Base-by-base conservation (phyloP, 2,329 filamentous ascomycete species). In the Metarhizium anisopliae region DNA sequence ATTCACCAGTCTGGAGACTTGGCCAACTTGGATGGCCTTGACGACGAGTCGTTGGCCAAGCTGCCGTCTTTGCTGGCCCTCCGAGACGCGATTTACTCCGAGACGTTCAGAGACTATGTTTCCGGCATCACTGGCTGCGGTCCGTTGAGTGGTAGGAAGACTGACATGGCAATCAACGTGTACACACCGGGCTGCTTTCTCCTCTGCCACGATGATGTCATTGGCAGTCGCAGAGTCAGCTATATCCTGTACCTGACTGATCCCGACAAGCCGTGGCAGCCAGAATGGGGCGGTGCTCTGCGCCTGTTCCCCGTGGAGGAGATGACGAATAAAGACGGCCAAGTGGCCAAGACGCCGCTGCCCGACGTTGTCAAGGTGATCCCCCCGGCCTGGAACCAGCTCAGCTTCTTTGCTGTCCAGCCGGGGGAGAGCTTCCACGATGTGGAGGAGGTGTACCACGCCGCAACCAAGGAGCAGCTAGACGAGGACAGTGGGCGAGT, bases 341-440 rank as follows among this genome's bases (percentile, higher is more conserved):
- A 87, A 61, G 77, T 87, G 29, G 89, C 93, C 61, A 88, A 87
- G 70, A 86, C 93, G 0, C 92, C 93, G 4, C 79, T 82, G 56
- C 85, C 93, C 0, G 88, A 96, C 63, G 85, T 84, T 65, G 84
- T 80, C 63, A 87, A 95, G 64, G 82, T 85, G 47, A 96, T 99
- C 58, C 92, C 94, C 0, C 94, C 94, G 0, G 90, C 92, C 0
- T 99, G 93, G 84, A 96, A 97, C 71, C 94, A 99, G 75, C 80
- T 99, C 58, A 94, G 89, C 64, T 99, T 99, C 81, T 99, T 99
- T 71, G 91, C 92, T 18, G 95, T 99, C 6, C 91, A 96, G 74
- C 94, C 94, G 0, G 94, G 94, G n/a, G 86, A 96, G 79, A 97
- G 93, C 70, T 99, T 97, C 72, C 94, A 99, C 72, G 94, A 99